Evolutionary conservation across 78 protist species (phyloP).

Genomic region (Cavenderia fasciculata): DNA sequence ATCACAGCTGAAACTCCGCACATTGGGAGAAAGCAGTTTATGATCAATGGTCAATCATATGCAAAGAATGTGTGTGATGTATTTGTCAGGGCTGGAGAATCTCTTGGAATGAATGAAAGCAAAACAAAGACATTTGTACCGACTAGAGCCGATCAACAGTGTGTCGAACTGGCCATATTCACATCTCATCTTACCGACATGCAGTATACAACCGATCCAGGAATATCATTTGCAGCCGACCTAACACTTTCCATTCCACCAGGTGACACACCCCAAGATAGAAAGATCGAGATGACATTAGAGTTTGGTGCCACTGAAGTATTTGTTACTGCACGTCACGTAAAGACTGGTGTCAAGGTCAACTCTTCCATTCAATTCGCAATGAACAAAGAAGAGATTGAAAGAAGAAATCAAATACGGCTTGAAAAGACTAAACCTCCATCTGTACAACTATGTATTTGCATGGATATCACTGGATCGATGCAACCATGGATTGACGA

Average conservation of each 20-base stretch:
- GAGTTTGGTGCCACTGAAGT: constrained; percentile 6
- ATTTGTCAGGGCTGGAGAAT: neutral
- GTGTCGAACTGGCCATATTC: neutral
- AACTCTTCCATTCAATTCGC: neutral
- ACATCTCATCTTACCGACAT: neutral
- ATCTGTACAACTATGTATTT: neutral
- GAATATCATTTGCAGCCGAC: neutral
- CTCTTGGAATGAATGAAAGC: neutral
- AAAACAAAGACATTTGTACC: neutral
- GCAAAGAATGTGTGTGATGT: constrained; percentile 1
- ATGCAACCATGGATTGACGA: neutral
- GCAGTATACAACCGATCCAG: neutral
- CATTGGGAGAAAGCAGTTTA: neutral
- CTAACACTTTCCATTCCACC: neutral
- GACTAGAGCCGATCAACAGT: neutral
- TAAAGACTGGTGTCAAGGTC: neutral
- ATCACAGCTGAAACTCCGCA: neutral
- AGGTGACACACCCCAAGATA: neutral
- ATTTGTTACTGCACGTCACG: neutral
- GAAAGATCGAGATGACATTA: neutral
- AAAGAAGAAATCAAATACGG: constrained; percentile 1
- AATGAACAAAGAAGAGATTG: neutral
- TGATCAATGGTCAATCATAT: neutral
- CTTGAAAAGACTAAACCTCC: constrained; percentile 14
- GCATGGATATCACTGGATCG: constrained; percentile 5